Percentiles rank a stretch among this genome's conserved stretches.
phyloP scores from a whole-genome alignment of 495 filamentous ascomycete species.

The Aspergillus sclerotioniger region DNA sequence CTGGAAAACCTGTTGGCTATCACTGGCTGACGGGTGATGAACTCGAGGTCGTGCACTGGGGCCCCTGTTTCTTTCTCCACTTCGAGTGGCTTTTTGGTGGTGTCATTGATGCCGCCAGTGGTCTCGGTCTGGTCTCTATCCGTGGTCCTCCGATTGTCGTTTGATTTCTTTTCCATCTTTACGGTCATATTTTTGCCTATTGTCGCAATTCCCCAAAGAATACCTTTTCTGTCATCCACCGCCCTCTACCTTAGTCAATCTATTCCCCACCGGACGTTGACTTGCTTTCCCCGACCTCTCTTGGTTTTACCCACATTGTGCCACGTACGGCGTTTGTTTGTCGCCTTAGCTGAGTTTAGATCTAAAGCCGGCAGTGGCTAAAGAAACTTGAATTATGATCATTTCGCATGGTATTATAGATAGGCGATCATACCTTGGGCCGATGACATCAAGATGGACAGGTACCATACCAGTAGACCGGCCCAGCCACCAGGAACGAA shows the following conservation, averaged over 20 bases:
- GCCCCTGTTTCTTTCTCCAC: background rate
- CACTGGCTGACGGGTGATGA: background rate
- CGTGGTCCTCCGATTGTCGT: conserved; percentile 17
- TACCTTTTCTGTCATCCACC: conserved; percentile 25
- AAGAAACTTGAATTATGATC: conserved; percentile 23
- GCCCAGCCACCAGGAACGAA: too few relatives aligned
- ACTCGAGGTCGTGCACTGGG: background rate
- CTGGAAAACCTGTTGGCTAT: background rate
- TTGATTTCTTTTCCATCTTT: conserved; percentile 20
- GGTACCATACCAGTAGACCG: too few relatives aligned
- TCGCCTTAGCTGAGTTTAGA: conserved; percentile 30
- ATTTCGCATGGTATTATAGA: too few relatives aligned
- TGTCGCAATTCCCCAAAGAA: conserved; percentile 27
- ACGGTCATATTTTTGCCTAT: conserved; percentile 25
- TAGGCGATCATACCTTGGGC: too few relatives aligned
- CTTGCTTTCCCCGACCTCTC: conserved; percentile 21
- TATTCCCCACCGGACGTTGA: conserved; percentile 17
- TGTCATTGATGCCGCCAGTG: conserved; percentile 5
- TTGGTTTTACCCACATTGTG: conserved; percentile 24
- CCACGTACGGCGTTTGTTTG: conserved; percentile 26
- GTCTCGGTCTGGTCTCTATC: conserved; percentile 12
- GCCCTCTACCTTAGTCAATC: conserved; percentile 15
- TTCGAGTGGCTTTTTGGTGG: background rate
- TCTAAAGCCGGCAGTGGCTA: conserved; percentile 25
- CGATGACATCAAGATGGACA: too few relatives aligned